Percentiles rank a stretch among this genome's conserved stretches.
Conservation (phyloP, 768 basidiomycete species). For the Lactarius quietus region DNA sequence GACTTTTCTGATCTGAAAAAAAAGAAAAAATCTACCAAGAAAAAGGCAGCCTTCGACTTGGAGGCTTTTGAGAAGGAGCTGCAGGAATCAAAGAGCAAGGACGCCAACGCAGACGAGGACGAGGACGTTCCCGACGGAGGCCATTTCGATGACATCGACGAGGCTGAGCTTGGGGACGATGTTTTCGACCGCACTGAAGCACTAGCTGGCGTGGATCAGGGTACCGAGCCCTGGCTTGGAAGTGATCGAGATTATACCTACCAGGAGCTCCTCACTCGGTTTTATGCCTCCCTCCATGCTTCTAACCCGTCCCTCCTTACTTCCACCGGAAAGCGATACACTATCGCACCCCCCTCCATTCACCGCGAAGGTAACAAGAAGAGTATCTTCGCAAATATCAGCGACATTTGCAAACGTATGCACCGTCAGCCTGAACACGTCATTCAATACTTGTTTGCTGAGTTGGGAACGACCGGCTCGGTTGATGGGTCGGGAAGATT, state of each 20-base stretch:
- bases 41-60: conserved; percentile 85
- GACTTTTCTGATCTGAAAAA: conserved; percentile 97
- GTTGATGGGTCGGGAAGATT: conserved; percentile 90
- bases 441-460: conserved; percentile 94
- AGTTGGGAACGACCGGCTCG: conserved; percentile 96
- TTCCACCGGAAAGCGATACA: conserved; percentile 89
- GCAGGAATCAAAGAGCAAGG: conserved; percentile 63
- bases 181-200: conserved; percentile 58
- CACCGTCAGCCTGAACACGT: conserved; percentile 97
- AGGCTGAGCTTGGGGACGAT: conserved; percentile 85
- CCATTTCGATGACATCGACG: conserved; percentile 66
- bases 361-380: conserved; percentile 97
- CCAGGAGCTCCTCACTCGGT: conserved; percentile 90
- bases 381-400: conserved; percentile 93
- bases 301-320: conserved; percentile 89
- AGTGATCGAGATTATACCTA: conserved; percentile 97
- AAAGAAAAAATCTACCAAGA: conserved; percentile 85
- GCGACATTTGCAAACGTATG: conserved; percentile 98
- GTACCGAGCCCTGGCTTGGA: conserved; percentile 84
- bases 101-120: conserved; percentile 49
- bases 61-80: conserved; percentile 95
- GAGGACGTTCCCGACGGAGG: conserved; percentile 59
- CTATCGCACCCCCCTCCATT: conserved; percentile 92
- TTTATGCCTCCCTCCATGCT: conserved; percentile 86
- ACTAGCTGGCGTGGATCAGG: conserved; percentile 63